Evolutionary conservation across 495 filamentous ascomycete species (phyloP).

Genomic region (Margaritispora aquatica): DNA sequence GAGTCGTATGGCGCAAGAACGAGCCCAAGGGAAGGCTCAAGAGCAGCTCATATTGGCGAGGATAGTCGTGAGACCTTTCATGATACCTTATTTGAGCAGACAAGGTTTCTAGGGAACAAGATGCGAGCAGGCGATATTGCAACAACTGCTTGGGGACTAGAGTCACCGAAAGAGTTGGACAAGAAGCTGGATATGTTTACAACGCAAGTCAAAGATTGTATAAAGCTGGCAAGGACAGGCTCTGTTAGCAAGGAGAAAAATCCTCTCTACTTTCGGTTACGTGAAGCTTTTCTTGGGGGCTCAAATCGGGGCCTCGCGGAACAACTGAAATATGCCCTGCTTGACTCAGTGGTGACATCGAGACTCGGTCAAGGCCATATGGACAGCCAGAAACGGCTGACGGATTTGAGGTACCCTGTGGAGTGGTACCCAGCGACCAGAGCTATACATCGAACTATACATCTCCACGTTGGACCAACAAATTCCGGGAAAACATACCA

Average conservation of each 20-base stretch:
- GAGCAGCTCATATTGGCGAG: too few relatives aligned
- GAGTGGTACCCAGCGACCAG: slow-evolving; percentile 90
- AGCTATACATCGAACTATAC: slow-evolving; percentile 69
- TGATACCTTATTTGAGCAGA: background rate
- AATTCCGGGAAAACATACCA: slow-evolving; percentile 99
- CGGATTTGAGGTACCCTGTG: slow-evolving; percentile 75
- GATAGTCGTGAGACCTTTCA: background rate
- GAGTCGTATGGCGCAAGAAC: background rate
- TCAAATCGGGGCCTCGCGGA: slow-evolving; percentile 41
- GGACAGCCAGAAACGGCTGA: slow-evolving; percentile 54
- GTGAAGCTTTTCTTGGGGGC: slow-evolving; percentile 46
- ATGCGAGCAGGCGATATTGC: background rate
- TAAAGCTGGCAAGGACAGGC: background rate
- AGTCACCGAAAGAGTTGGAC: slow-evolving; percentile 12
- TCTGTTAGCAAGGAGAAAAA: slow-evolving; percentile 27
- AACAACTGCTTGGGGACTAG: background rate
- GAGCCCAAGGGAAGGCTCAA: background rate
- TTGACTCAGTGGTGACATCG: slow-evolving; percentile 27
- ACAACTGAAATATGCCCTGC: slow-evolving; percentile 54
- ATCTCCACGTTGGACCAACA: slow-evolving; percentile 94
- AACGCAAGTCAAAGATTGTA: slow-evolving; percentile 23
- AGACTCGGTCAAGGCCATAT: slow-evolving; percentile 24
- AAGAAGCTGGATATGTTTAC: slow-evolving; percentile 12
- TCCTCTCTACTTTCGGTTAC: slow-evolving; percentile 47
- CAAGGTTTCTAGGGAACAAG: background rate